These are phyloP conservation scores for Colletotrichum shisoi DNA, from an alignment of 2,329 filamentous ascomycete genomes.

Conservation along the genomic window DNA sequence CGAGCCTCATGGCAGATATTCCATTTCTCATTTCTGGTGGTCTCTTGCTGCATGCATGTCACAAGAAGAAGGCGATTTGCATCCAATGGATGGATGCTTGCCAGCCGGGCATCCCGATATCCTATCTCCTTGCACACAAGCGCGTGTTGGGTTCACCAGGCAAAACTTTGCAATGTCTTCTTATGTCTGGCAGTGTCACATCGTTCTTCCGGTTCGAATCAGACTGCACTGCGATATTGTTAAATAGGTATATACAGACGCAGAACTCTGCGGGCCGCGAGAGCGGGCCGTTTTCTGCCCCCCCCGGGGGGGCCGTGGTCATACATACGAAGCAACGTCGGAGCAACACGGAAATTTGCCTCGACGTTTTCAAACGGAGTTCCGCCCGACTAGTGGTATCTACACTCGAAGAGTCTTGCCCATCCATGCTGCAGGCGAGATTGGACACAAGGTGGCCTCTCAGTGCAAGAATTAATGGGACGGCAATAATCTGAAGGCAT, in stretches of 20 bases:
- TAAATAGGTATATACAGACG: neutral
- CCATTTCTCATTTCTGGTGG: neutral
- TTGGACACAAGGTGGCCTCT: neutral
- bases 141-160: neutral
- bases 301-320: neutral
- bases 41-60: conserved; percentile 7
- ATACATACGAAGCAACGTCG: neutral
- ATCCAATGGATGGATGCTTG: neutral
- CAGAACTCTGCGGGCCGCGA: neutral
- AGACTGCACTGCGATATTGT: no score
- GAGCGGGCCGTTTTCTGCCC: neutral
- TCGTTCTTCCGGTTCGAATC: neutral
- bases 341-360: neutral
- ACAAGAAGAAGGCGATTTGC: conserved; percentile 12
- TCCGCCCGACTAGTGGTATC: conserved; percentile 19
- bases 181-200: neutral
- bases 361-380: conserved; percentile 24
- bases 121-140: neutral
- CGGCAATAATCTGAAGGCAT: neutral
- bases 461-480: neutral
- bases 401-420: neutral
- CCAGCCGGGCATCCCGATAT: neutral
- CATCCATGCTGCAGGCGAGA: neutral
- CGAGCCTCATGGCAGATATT: neutral
- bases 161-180: neutral